A percentile compares a stretch with the other conserved stretches of the same genome.
phyloP scores from a whole-genome alignment of 1,139 yeast species.

The Lodderomyces margitis region DNA sequence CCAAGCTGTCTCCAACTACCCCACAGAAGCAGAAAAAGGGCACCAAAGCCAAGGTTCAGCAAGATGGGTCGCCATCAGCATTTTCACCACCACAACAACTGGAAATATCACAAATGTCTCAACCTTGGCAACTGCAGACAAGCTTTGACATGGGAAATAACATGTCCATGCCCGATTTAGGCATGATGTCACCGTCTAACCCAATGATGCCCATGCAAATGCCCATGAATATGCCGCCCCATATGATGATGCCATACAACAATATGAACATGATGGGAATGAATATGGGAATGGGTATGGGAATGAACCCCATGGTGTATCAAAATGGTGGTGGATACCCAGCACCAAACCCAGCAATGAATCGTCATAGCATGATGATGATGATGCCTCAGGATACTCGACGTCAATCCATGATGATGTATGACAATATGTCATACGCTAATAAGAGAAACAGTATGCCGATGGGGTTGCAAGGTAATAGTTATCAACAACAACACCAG shows the following conservation, averaged over 20 bases:
- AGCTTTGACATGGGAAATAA: neutral
- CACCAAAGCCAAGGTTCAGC: constrained; percentile 3
- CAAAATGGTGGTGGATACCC: constrained; percentile 21
- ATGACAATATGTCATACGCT: constrained; percentile 3
- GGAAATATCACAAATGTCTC: constrained; percentile 4
- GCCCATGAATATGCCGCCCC: constrained; percentile 2
- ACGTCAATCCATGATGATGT: constrained; percentile 6
- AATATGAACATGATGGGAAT: constrained; percentile 4
- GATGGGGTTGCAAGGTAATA: constrained; percentile 3
- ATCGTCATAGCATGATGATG: constrained; percentile 23
- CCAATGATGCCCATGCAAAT: constrained; percentile 9
- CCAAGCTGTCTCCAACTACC: neutral
- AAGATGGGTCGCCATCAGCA: neutral
- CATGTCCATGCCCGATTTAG: constrained; percentile 6
- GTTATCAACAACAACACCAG: constrained; percentile 3
- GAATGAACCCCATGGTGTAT: constrained; percentile 22
- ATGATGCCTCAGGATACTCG: constrained; percentile 15
- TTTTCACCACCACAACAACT: neutral
- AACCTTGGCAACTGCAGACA: constrained; percentile 2
- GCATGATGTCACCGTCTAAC: constrained; percentile 5
- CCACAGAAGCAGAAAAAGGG: constrained; percentile 5
- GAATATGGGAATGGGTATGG: constrained; percentile 7
- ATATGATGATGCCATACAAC: constrained; percentile 1
- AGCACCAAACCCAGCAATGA: constrained; percentile 14
- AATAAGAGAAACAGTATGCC: constrained; percentile 14